A percentile compares a stretch with the other conserved stretches of the same genome.
Conservation (phyloP, 2,329 filamentous ascomycete species). For the Paracorniculantispora psalliotae region DNA sequence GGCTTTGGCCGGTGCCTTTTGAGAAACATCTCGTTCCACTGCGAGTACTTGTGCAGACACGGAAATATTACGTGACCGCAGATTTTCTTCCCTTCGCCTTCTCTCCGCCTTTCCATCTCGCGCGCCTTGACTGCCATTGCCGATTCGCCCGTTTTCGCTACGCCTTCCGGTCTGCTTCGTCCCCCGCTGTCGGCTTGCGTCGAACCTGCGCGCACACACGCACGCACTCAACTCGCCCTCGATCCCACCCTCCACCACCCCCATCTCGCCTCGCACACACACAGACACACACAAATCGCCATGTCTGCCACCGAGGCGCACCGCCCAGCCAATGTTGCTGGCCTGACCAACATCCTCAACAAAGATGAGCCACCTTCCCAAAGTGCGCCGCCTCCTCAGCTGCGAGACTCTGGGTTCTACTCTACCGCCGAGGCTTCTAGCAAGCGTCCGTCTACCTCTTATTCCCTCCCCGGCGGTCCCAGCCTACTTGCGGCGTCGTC, state of each 20-base stretch:
- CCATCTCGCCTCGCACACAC: neutral
- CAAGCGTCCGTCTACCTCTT: conserved; percentile 33
- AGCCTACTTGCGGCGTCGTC: neutral
- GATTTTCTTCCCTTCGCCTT: neutral
- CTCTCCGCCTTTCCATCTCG: too few species aligned
- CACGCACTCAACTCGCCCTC: neutral
- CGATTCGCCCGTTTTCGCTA: neutral
- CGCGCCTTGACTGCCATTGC: too few species aligned
- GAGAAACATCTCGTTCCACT: conserved; percentile 8
- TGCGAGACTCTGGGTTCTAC: conserved; percentile 40
- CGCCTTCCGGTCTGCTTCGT: neutral
- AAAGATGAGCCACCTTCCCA: conserved; percentile 27
- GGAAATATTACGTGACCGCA: neutral
- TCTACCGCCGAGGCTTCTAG: conserved; percentile 39
- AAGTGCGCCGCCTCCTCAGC: conserved; percentile 26
- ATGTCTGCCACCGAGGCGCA: conserved; percentile 25
- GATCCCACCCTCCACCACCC: neutral
- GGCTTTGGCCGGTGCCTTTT: neutral
- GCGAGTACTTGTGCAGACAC: neutral
- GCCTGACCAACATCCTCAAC: conserved; percentile 36
- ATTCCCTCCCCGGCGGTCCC: neutral
- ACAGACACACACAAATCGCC: too few species aligned
- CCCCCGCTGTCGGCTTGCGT: neutral
- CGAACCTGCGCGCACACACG: neutral
- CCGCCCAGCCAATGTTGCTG: conserved; percentile 30